A percentile compares a stretch with the other conserved stretches of the same genome.
Conservation (phyloP, 495 filamentous ascomycete genomes). For the Neurospora intermedia region DNA sequence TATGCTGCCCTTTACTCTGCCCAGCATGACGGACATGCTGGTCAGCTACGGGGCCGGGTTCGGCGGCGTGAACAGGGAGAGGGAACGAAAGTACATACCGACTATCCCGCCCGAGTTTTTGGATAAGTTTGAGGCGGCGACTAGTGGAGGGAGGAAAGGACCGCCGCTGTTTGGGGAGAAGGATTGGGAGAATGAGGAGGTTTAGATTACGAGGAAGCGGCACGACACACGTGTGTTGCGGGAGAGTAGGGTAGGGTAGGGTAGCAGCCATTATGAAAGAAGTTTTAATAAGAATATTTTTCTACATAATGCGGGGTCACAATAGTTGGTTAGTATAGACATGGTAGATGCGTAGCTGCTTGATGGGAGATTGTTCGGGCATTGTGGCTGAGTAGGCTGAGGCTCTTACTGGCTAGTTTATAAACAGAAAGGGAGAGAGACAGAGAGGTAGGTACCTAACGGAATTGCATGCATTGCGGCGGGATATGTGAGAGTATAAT, state of each 20-base stretch:
- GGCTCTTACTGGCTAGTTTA: too few relatives aligned
- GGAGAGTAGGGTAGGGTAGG: background rate
- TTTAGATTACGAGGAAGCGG: constrained; percentile 21
- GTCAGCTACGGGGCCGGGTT: constrained; percentile 91
- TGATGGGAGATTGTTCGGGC: too few relatives aligned
- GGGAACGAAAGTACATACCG: constrained; percentile 92
- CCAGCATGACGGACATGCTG: constrained; percentile 95
- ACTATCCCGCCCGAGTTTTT: constrained; percentile 91
- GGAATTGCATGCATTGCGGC: background rate
- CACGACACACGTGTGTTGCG: background rate
- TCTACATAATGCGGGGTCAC: background rate
- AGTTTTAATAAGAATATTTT: background rate
- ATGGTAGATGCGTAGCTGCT: too few relatives aligned
- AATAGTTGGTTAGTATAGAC: too few relatives aligned
- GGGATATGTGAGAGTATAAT: background rate
- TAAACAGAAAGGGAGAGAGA: too few relatives aligned
- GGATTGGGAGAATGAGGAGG: constrained; percentile 42
- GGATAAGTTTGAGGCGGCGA: constrained; percentile 64
- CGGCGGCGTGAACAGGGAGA: constrained; percentile 81
- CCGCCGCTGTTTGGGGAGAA: constrained; percentile 34
- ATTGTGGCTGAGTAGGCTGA: too few relatives aligned
- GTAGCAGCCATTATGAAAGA: background rate
- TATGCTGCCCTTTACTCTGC: constrained; percentile 88
- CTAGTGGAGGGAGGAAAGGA: constrained; percentile 17
- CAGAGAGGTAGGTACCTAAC: too few relatives aligned